Evolutionary conservation across 345 rosid genomes (phyloP).

Genomic region (Arabis alpina): DNA sequence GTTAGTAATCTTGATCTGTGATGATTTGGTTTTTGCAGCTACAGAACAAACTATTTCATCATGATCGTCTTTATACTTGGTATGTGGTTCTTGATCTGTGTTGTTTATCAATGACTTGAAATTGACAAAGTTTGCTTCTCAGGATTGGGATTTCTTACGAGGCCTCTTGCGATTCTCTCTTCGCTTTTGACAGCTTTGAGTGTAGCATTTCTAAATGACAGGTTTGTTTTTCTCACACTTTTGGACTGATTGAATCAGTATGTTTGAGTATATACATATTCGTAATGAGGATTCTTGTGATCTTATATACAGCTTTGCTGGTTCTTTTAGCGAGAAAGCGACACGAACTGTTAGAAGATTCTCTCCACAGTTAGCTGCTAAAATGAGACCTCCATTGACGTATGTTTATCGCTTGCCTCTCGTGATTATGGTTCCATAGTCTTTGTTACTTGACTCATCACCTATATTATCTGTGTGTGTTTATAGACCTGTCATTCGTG

Average conservation of each 20-base stretch:
- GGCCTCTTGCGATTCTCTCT: conserved; percentile 83
- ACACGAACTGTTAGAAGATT: conserved; percentile 84
- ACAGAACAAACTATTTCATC: conserved; percentile 93
- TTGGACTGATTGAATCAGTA: not conserved
- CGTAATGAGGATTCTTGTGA: conserved; percentile 21
- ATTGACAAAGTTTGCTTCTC: conserved; percentile 13
- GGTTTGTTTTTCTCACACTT: conserved; percentile 46
- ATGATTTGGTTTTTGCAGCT: conserved; percentile 60
- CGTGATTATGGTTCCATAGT: not conserved
- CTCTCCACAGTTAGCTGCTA: conserved; percentile 96
- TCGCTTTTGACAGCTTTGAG: conserved; percentile 70
- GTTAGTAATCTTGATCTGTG: conserved; percentile 15
- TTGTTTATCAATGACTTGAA: conserved; percentile 1
- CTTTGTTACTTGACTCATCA: conserved; percentile 29
- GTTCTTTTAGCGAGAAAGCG: conserved; percentile 87
- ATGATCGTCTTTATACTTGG: conserved; percentile 84
- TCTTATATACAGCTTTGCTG: conserved; percentile 78
- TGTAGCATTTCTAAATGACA: conserved; percentile 86
- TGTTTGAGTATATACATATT: not conserved
- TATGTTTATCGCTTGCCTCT: conserved; percentile 42
- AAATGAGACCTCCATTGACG: conserved; percentile 94
- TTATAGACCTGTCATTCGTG: conserved; percentile 88
- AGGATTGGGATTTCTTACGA: conserved; percentile 88
- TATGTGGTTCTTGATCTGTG: conserved; percentile 39
- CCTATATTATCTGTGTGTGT: conserved; percentile 26